Conservation (phyloP, 31 red algal species). For the Asparagopsis taxiformis region DNA sequence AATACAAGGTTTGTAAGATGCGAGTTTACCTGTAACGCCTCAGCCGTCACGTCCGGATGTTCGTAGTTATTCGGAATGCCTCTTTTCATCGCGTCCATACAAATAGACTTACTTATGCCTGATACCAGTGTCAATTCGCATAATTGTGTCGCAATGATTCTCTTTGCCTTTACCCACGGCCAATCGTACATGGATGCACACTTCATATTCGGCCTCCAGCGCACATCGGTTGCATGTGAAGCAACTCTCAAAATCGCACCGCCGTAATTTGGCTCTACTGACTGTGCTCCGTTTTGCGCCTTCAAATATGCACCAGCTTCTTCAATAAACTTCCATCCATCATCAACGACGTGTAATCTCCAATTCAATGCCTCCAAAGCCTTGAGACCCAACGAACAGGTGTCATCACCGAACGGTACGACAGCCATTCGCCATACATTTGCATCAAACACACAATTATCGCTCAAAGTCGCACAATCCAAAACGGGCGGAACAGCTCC, state of each 20-base stretch:
- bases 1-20: constrained; percentile 3
- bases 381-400: not conserved
- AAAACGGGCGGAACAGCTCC: constrained; percentile 1
- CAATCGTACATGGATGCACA: constrained; percentile 14
- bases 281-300: not conserved
- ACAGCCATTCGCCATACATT: constrained; percentile 26
- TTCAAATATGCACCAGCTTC: not conserved
- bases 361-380: constrained; percentile 41
- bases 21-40: constrained; percentile 16
- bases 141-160: constrained; percentile 2
- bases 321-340: constrained; percentile 8
- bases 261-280: not conserved
- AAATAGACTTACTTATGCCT: not conserved
- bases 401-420: not conserved
- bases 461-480: not conserved
- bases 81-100: constrained; percentile 20
- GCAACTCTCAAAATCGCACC: constrained; percentile 1
- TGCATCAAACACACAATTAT: constrained; percentile 5
- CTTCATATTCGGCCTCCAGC: constrained; percentile 41
- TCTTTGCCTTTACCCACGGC: constrained; percentile 38
- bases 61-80: constrained; percentile 34
- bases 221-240: constrained; percentile 6
- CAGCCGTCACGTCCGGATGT: constrained; percentile 12
- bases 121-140: constrained; percentile 32
- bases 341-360: constrained; percentile 26